Conservation (phyloP, 2,329 filamentous ascomycete species). For the Fusarium falciforme region DNA sequence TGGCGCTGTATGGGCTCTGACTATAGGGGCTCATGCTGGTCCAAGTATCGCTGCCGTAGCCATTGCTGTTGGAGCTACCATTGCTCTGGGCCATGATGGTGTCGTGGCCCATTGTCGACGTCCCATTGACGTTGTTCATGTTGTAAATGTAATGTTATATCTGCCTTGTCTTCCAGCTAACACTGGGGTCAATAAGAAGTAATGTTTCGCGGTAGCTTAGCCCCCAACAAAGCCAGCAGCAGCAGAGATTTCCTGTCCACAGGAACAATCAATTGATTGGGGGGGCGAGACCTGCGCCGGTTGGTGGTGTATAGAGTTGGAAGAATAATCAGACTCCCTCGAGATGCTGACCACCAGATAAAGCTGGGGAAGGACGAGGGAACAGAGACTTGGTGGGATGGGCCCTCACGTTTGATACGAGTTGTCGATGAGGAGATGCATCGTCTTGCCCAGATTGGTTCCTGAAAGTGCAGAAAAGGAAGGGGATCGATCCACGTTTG, state of each 20-base stretch:
- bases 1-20: constrained; percentile 64
- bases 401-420: constrained; percentile 38
- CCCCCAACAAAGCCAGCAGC: constrained; percentile 3
- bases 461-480: constrained; percentile 30
- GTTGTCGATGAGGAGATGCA: constrained; percentile 37
- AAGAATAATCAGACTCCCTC: constrained; percentile 10
- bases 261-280: background rate
- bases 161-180: constrained; percentile 31
- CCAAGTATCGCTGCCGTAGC: constrained; percentile 62
- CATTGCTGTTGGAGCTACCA: constrained; percentile 19
- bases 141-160: constrained; percentile 10
- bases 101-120: constrained; percentile 47
- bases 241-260: constrained; percentile 5
- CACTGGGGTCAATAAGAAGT: constrained; percentile 20
- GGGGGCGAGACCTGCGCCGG: constrained; percentile 13
- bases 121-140: constrained; percentile 51
- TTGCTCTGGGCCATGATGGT: constrained; percentile 45
- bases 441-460: constrained; percentile 36
- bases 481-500: constrained; percentile 16
- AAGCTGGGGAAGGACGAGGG: background rate
- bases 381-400: constrained; percentile 33
- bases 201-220: background rate
- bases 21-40: constrained; percentile 71
- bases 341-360: constrained; percentile 18
- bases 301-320: background rate